Conservation (phyloP, 2,329 filamentous ascomycete species). For the Talaromyces sp. region DNA sequence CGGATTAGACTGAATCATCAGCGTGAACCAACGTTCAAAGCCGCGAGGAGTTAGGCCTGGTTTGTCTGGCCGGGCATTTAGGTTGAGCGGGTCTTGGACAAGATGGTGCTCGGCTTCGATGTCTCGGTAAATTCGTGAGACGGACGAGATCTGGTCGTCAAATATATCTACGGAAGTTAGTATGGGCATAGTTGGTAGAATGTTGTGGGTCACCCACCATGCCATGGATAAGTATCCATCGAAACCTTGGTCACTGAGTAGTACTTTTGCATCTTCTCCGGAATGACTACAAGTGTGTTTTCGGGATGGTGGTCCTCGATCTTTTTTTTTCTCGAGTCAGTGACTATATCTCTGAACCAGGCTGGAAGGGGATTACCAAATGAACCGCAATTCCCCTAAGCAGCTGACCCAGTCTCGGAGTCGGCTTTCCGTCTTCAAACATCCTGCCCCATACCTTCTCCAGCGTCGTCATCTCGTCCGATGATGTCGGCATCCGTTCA, state of each 20-base stretch:
- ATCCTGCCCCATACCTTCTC: constrained; percentile 74
- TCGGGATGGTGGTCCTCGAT: constrained; percentile 66
- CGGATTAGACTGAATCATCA: constrained; percentile 70
- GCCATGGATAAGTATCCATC: constrained; percentile 65
- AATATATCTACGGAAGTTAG: constrained; percentile 48
- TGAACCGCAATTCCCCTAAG: constrained; percentile 69
- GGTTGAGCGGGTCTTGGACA: constrained; percentile 47
- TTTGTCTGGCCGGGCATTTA: constrained; percentile 52
- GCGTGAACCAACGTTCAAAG: constrained; percentile 67
- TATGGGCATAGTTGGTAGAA: neutral
- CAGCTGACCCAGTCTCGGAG: constrained; percentile 64
- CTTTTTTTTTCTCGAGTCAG: constrained; percentile 32
- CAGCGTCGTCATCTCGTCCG: constrained; percentile 52
- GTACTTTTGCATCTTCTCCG: constrained; percentile 69
- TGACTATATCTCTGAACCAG: neutral
- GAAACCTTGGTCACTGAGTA: constrained; percentile 64
- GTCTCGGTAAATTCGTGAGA: constrained; percentile 56
- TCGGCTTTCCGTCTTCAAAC: constrained; percentile 66
- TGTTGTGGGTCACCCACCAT: constrained; percentile 45
- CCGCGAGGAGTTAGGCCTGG: constrained; percentile 65
- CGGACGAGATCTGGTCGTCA: constrained; percentile 48
- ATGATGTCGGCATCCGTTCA: constrained; percentile 33
- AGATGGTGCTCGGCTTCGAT: constrained; percentile 60
- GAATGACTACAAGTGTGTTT: constrained; percentile 67
- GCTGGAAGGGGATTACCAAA: constrained; percentile 51